These are phyloP conservation scores for Trichoderma atroviride DNA, from an alignment of 2,329 filamentous ascomycete genomes.

Conservation along the genomic window DNA sequence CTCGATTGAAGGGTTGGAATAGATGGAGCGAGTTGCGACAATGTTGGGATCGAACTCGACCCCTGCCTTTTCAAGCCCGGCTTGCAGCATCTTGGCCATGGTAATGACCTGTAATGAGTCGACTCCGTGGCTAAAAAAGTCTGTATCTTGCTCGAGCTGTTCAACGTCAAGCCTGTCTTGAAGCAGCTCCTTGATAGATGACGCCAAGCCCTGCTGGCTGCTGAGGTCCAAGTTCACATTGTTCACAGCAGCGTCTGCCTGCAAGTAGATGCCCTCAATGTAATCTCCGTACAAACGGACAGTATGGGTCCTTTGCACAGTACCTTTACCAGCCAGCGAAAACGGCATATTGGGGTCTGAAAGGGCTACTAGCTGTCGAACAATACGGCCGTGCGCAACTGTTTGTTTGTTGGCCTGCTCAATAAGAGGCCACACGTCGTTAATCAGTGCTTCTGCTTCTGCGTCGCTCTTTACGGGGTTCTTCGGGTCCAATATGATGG, in stretches of 20 bases:
- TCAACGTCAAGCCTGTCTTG: background rate
- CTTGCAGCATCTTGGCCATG: background rate
- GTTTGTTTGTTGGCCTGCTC: slow-evolving; percentile 47
- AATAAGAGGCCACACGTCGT: slow-evolving; percentile 49
- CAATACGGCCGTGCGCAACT: slow-evolving; percentile 51
- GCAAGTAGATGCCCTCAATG: background rate
- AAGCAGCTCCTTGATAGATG: background rate
- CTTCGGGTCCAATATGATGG: slow-evolving; percentile 50
- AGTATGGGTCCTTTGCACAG: slow-evolving; percentile 42
- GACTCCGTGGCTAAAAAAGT: background rate
- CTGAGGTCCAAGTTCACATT: background rate
- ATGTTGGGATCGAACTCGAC: background rate
- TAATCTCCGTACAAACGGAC: background rate
- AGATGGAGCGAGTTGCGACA: background rate
- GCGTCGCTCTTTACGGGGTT: slow-evolving; percentile 33
- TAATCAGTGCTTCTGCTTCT: slow-evolving; percentile 39
- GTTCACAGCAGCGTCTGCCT: background rate
- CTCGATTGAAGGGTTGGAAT: background rate
- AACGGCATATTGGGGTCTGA: slow-evolving; percentile 48
- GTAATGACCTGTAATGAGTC: background rate
- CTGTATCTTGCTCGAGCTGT: background rate
- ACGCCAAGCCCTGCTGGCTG: background rate
- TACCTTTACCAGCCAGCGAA: slow-evolving; percentile 49
- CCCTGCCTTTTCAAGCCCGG: background rate
- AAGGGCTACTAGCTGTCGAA: slow-evolving; percentile 43